These are phyloP conservation scores for Ceratobasidium sp. DNA, from an alignment of 1,284 basidiomycete genomes.

Conservation along the genomic window DNA sequence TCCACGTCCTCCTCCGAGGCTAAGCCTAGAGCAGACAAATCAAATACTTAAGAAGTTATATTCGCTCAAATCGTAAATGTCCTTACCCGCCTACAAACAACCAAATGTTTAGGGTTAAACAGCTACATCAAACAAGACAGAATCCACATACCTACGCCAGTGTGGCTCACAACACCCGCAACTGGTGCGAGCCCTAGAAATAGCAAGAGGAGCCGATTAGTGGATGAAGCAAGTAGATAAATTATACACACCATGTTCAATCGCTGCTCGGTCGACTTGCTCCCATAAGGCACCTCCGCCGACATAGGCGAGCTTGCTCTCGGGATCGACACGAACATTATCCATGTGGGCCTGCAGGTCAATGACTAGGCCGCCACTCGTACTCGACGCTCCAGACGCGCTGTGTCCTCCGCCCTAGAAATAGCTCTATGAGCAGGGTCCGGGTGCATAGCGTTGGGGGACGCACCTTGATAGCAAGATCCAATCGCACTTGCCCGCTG, in stretches of 20 bases:
- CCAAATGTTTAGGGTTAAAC: not conserved
- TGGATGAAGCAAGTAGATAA: not conserved
- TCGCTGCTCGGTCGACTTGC: constrained; percentile 59
- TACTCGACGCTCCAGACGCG: constrained; percentile 41
- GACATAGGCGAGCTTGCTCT: constrained; percentile 59
- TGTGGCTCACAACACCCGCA: constrained; percentile 52
- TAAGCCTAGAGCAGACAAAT: constrained; percentile 54
- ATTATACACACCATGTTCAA: constrained; percentile 27
- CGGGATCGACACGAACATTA: constrained; percentile 58
- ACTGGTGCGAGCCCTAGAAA: constrained; percentile 22
- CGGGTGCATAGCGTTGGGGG: not conserved
- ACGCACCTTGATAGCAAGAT: constrained; percentile 39
- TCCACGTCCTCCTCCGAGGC: constrained; percentile 69
- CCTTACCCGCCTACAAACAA: not conserved
- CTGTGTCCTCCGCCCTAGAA: constrained; percentile 33
- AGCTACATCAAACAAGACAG: constrained; percentile 3
- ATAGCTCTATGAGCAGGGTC: not conserved
- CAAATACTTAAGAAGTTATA: not conserved
- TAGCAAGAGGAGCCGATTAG: not conserved
- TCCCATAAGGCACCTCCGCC: constrained; percentile 66
- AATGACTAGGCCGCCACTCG: constrained; percentile 66
- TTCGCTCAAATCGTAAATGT: not conserved
- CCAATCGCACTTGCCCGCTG: not conserved
- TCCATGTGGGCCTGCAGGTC: constrained; percentile 64
- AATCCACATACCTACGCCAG: constrained; percentile 64